Evolutionary conservation across 352 stramenopile genomes (phyloP).

Genomic region (Thraustochytrium sp.): DNA sequence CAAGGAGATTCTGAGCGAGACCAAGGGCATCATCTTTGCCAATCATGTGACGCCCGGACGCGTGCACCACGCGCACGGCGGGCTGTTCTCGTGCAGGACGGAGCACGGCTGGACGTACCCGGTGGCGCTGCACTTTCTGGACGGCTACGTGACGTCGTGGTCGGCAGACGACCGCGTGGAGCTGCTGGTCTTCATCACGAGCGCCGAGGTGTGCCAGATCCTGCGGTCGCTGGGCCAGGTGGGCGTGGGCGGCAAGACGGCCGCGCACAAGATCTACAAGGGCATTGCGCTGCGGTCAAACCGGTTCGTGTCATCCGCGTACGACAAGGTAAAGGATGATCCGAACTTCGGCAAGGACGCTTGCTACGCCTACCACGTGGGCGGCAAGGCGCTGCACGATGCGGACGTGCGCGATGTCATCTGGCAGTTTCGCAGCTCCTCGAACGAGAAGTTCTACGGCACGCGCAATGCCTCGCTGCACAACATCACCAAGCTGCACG

Average conservation of each 20-base stretch:
- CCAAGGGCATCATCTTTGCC: neutral
- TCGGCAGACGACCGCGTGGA: neutral
- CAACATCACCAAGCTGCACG: slow-evolving; percentile 9
- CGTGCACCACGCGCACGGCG: neutral
- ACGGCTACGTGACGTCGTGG: neutral
- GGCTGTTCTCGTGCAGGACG: neutral
- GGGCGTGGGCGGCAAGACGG: neutral
- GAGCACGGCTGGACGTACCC: slow-evolving; percentile 4
- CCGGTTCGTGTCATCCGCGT: neutral
- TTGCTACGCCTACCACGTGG: slow-evolving; percentile 9
- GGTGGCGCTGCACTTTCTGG: slow-evolving; percentile 26
- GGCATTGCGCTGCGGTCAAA: neutral
- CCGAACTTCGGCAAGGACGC: neutral
- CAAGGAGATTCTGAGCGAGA: neutral
- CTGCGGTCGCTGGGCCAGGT: slow-evolving; percentile 5
- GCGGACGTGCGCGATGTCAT: neutral
- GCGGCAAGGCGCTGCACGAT: neutral
- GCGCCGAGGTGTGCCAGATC: neutral
- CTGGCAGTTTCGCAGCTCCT: slow-evolving; percentile 4
- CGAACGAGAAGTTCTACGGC: slow-evolving; percentile 36
- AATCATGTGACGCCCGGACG: neutral
- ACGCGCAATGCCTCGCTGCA: slow-evolving; percentile 9
- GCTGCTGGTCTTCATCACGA: neutral
- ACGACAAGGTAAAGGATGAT: neutral
- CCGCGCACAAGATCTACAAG: neutral